A percentile compares a stretch with the other conserved stretches of the same genome.
Evolutionary conservation across 441 rosid species (phyloP).

Genomic region (Cnidoscolus chayamansa): DNA sequence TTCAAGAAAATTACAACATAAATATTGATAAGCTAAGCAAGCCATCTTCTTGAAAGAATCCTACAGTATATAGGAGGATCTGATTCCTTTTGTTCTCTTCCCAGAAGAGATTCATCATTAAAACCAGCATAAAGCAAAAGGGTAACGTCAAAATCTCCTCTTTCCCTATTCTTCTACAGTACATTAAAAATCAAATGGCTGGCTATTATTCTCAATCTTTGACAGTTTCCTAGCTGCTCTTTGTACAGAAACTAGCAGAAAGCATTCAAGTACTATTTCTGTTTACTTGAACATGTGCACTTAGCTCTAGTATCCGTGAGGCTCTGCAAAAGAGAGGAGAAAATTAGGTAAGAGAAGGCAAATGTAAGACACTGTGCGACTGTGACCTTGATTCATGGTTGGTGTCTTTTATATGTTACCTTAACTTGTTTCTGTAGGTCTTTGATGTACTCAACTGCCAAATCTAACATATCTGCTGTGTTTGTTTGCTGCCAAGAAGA

Average conservation of each 20-base stretch:
- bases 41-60: too few species aligned
- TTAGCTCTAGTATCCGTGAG: conserved; percentile 44
- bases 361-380: background rate
- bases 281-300: conserved; percentile 45
- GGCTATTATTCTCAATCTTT: background rate
- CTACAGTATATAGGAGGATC: too few species aligned
- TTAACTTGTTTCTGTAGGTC: conserved; percentile 60
- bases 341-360: conserved; percentile 19
- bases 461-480: conserved; percentile 74
- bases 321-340: conserved; percentile 32
- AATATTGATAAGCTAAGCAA: too few species aligned
- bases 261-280: conserved; percentile 20
- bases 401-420: conserved; percentile 31
- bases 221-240: conserved; percentile 18
- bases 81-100: background rate
- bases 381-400: conserved; percentile 18
- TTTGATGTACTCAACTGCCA: conserved; percentile 69
- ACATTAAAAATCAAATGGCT: conserved; percentile 4
- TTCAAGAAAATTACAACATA: too few species aligned
- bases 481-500: conserved; percentile 52
- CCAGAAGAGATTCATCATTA: background rate
- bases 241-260: conserved; percentile 26
- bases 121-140: background rate
- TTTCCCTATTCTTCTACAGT: background rate
- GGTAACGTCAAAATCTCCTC: background rate